These are phyloP conservation scores for Pleoardoris graminearum DNA, from an alignment of 2,329 filamentous ascomycete genomes.

Conservation along the genomic window DNA sequence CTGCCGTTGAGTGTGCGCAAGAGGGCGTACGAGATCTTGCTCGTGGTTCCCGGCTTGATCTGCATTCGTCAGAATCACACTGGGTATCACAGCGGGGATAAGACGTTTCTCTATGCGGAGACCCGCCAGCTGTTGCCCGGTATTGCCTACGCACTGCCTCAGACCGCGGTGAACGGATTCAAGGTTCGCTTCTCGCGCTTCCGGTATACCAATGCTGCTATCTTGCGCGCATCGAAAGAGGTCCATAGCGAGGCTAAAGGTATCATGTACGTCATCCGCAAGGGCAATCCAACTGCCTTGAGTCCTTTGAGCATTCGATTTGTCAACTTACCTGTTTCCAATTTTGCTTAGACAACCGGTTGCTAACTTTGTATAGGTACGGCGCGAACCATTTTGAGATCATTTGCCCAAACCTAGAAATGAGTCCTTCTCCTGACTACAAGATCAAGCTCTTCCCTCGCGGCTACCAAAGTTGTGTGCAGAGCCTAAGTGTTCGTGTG, in stretches of 20 bases:
- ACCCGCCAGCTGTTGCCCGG: constrained; percentile 26
- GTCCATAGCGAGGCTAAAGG: constrained; percentile 47
- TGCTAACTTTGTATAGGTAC: constrained; percentile 18
- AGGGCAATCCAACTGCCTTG: background rate
- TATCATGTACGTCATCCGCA: constrained; percentile 34
- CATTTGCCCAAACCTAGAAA: constrained; percentile 23
- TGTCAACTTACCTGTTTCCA: background rate
- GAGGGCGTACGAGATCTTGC: constrained; percentile 25
- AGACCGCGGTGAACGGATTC: constrained; percentile 17
- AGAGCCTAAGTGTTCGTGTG: constrained; percentile 25
- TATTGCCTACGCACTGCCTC: constrained; percentile 25
- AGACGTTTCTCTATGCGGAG: constrained; percentile 22
- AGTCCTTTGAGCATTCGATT: background rate
- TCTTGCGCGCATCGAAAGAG: constrained; percentile 44
- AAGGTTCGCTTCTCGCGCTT: constrained; percentile 24
- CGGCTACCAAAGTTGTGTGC: constrained; percentile 22
- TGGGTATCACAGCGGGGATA: constrained; percentile 15
- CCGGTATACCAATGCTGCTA: constrained; percentile 20
- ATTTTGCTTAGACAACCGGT: background rate
- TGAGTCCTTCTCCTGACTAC: constrained; percentile 25
- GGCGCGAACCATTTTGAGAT: constrained; percentile 45
- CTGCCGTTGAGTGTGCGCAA: constrained; percentile 27
- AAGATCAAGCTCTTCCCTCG: constrained; percentile 26
- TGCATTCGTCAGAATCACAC: constrained; percentile 34
- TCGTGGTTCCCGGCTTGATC: constrained; percentile 29